phyloP scores from a whole-genome alignment of 176 grass and related monocot species.

The Avena eriantha region DNA sequence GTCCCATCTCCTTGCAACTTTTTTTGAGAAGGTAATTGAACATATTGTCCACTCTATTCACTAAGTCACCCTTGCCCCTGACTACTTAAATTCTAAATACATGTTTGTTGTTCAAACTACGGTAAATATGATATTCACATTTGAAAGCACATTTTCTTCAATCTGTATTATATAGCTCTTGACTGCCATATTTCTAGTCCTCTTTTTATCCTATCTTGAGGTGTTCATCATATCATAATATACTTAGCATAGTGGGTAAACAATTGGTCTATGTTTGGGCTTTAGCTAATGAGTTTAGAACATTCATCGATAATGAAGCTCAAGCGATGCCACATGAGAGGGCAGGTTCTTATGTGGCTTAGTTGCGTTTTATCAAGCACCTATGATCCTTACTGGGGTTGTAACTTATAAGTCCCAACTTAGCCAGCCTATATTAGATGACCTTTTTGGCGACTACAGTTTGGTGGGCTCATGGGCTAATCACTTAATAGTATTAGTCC shows the following conservation, averaged over 20 bases:
- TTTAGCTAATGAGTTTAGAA: neutral
- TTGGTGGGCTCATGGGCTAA: neutral
- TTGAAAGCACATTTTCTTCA: neutral
- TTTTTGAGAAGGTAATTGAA: slow-evolving; percentile 73
- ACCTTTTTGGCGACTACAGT: neutral
- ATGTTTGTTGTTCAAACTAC: neutral
- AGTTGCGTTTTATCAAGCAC: neutral
- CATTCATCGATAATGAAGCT: neutral
- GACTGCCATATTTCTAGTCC: slow-evolving; percentile 3
- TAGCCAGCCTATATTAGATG: neutral
- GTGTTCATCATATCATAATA: slow-evolving; percentile 9
- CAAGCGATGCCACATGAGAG: neutral
- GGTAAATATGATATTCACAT: neutral
- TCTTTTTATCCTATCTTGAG: slow-evolving; percentile 19
- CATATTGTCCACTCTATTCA: slow-evolving; percentile 17
- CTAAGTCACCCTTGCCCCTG: neutral
- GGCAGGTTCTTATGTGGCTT: neutral
- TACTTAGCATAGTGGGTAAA: slow-evolving; percentile 1
- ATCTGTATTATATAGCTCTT: neutral
- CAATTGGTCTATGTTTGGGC: neutral
- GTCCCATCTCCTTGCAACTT: slow-evolving; percentile 60
- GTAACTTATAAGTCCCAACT: neutral
- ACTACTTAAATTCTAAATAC: slow-evolving; percentile 12
- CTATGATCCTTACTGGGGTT: neutral
- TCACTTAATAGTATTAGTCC: neutral